A percentile compares a stretch with the other conserved stretches of the same genome.
phyloP scores from a whole-genome alignment of 345 rosid species.

The Camelina sativa region DNA sequence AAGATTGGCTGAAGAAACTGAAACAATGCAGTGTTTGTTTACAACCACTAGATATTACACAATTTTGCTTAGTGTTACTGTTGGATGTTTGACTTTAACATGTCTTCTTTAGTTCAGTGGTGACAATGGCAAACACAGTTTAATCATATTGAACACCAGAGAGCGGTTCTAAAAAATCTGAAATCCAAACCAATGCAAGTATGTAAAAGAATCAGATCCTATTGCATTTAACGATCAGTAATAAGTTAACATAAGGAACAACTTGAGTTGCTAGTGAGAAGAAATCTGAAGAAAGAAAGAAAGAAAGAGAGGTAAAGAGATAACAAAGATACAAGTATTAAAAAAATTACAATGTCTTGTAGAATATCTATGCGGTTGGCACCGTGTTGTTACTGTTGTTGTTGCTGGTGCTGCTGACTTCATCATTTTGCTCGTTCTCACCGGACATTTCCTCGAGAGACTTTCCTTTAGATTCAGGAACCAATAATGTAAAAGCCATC shows the following conservation, averaged over 20 bases:
- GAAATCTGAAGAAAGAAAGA: not conserved
- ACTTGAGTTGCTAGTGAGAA: slow-evolving; percentile 25
- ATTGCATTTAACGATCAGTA: slow-evolving; percentile 34
- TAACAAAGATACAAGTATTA: slow-evolving; percentile 7
- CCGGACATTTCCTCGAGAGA: slow-evolving; percentile 87
- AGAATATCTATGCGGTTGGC: slow-evolving; percentile 38
- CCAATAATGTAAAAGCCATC: slow-evolving; percentile 71
- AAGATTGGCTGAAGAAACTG: not conserved
- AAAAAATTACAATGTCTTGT: not conserved
- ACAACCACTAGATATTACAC: not conserved
- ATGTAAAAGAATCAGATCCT: slow-evolving; percentile 30
- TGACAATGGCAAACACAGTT: not conserved
- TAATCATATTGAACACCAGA: not conserved
- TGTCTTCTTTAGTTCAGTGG: slow-evolving; percentile 4
- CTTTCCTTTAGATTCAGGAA: slow-evolving; percentile 86
- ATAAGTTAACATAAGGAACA: slow-evolving; percentile 1
- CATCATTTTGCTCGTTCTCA: slow-evolving; percentile 54
- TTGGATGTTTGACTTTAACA: slow-evolving; percentile 11
- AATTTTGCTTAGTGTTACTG: not conserved
- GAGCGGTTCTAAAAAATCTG: not conserved
- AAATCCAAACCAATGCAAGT: not conserved
- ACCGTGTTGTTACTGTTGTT: slow-evolving; percentile 35
- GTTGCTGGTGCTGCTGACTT: slow-evolving; percentile 25
- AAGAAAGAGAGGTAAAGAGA: not conserved
- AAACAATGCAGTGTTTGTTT: not conserved